phyloP scores from a whole-genome alignment of 108 stramenopile genomes.

The Conticribra guillardii region DNA sequence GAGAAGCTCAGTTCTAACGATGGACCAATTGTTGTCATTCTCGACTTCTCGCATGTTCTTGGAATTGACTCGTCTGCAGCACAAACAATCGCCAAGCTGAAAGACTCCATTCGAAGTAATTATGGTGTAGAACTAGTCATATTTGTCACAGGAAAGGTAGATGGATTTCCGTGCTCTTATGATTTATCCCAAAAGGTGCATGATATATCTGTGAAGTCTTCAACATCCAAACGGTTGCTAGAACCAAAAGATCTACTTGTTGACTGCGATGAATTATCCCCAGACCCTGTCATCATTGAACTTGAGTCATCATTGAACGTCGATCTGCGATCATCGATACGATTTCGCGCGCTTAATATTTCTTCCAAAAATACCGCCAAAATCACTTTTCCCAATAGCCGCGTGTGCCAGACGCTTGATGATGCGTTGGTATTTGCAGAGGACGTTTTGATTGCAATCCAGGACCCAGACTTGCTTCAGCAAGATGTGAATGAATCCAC shows the following conservation, averaged over 20 bases:
- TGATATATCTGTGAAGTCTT: constrained; percentile 2
- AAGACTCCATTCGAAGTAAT: constrained; percentile 43
- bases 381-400: constrained; percentile 29
- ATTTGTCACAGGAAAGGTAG: constrained; percentile 62
- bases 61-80: constrained; percentile 78
- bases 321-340: constrained; percentile 16
- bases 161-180: constrained; percentile 69
- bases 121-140: constrained; percentile 52
- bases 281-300: constrained; percentile 3
- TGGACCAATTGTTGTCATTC: constrained; percentile 55
- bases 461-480: constrained; percentile 47
- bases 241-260: constrained; percentile 1
- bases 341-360: constrained; percentile 18
- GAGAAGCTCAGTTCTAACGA: constrained; percentile 25
- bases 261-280: background rate
- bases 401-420: constrained; percentile 60
- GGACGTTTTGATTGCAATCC: constrained; percentile 60
- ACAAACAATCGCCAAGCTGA: constrained; percentile 69
- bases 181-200: constrained; percentile 46
- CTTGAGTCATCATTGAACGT: constrained; percentile 1
- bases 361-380: constrained; percentile 11
- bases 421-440: constrained; percentile 70
- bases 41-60: constrained; percentile 69
- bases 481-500: constrained; percentile 28
- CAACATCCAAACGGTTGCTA: constrained; percentile 16